Conservation (phyloP, 495 filamentous ascomycete species). For the Penicillium canariense region DNA sequence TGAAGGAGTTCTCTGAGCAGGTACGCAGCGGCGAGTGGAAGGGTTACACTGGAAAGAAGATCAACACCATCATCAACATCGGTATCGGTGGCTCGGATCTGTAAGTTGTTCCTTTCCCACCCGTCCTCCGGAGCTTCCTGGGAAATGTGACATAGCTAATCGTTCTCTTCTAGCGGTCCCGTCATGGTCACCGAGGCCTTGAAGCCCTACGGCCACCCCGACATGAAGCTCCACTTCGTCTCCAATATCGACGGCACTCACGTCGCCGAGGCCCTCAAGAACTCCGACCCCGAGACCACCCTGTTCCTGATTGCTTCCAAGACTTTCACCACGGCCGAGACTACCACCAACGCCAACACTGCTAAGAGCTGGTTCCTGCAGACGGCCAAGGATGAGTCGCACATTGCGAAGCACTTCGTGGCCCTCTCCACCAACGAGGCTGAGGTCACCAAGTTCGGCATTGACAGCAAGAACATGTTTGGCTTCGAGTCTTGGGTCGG, state of each 20-base stretch:
- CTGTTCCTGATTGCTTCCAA: slow-evolving; percentile 98
- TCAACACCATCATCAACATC: slow-evolving; percentile 94
- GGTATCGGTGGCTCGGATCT: slow-evolving; percentile 98
- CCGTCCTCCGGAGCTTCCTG: too few relatives aligned
- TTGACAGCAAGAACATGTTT: slow-evolving; percentile 98
- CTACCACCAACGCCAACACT: slow-evolving; percentile 91
- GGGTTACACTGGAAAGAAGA: slow-evolving; percentile 96
- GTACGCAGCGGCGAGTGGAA: slow-evolving; percentile 96
- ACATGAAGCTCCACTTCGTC: slow-evolving; percentile 91
- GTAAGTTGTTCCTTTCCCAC: slow-evolving; percentile 50
- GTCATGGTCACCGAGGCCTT: slow-evolving; percentile 98
- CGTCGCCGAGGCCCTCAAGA: slow-evolving; percentile 86
- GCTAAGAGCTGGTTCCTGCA: slow-evolving; percentile 97
- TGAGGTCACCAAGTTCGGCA: slow-evolving; percentile 97
- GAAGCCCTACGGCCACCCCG: slow-evolving; percentile 84
- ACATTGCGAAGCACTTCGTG: slow-evolving; percentile 97
- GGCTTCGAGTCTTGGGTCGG: slow-evolving; percentile 98
- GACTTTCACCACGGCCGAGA: slow-evolving; percentile 99
- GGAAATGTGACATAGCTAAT: slow-evolving; percentile 11
- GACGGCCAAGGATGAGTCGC: slow-evolving; percentile 66
- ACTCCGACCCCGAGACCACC: slow-evolving; percentile 92
- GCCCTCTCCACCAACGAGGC: slow-evolving; percentile 93
- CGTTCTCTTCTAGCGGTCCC: slow-evolving; percentile 66
- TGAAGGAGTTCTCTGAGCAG: slow-evolving; percentile 95
- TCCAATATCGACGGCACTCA: slow-evolving; percentile 99